Evolutionary conservation across 495 filamentous ascomycete species (phyloP), one percentile per base, ranked within the genome.

Genomic region (Lindgomyces ingoldianus): DNA sequence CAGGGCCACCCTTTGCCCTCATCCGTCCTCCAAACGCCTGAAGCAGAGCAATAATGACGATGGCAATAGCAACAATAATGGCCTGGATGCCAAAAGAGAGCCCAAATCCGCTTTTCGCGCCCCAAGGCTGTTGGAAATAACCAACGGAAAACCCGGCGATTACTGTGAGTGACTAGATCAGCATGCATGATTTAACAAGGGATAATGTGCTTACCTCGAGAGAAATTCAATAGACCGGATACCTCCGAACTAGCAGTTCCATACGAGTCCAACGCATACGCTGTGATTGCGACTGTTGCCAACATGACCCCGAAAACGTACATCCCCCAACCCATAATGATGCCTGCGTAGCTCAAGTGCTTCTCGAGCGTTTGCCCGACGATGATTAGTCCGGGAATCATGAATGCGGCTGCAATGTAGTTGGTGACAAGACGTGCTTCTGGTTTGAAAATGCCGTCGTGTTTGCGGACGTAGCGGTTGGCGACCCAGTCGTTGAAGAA

Each of bases 301-400:
- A 89, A 81, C 81, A 90, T 87, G 69, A 87, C 81, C 0, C 83
- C 84, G 59, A 83, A 81, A 14, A 82, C 79, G 56, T 84, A 83
- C 1, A 81, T 68, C 3, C 79, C 85, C 80, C 80, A 81, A n/a
- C 73, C 79, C n/a, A 87, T 70, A 3, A 80, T 76, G 3, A 79
- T 75, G 9, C 79, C 76, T 78, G 85, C 84, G 69, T 79, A 86
- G 64, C 86, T 84, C 72, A 80, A 84, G 2, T 62, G 67, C 27
- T 79, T 70, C 56, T 83, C 76, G 0, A 87, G 75, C 22, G 78
- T 76, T 65, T 84, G 83, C 22, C 85, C 84, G 30, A 87, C 72
- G 1, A 87, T 70, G 11, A 86, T 75, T 16, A 86, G 67, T 0
- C 82, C 81, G 0, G 78, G 57, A 10, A 82, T 68, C 69, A 83